phyloP scores from a whole-genome alignment of 148 eudicot genomes.

The Simmondsia chinensis region DNA sequence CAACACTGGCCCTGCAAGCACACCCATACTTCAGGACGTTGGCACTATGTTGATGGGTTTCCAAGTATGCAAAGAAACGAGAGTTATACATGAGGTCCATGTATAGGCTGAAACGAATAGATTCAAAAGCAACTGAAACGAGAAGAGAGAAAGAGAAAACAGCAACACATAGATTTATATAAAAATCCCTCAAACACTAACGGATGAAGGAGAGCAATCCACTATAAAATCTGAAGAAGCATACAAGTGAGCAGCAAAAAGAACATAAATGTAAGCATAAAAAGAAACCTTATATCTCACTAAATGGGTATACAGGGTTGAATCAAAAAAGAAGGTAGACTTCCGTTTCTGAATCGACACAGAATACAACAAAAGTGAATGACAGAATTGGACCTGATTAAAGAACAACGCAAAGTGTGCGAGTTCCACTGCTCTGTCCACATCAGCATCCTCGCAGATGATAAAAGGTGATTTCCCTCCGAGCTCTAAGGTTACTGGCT shows the following conservation, averaged over 20 bases:
- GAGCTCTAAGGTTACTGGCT: constrained; percentile 59
- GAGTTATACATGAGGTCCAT: too few relatives aligned
- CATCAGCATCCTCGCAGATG: constrained; percentile 48
- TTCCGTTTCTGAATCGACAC: neutral
- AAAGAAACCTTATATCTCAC: too few relatives aligned
- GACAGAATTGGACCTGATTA: constrained; percentile 19
- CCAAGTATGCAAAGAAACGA: too few relatives aligned
- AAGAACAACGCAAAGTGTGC: constrained; percentile 57
- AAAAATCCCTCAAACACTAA: too few relatives aligned
- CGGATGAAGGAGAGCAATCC: too few relatives aligned
- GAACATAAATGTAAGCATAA: too few relatives aligned
- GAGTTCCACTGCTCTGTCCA: constrained; percentile 54
- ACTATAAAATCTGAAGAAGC: neutral
- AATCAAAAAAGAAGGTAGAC: too few relatives aligned
- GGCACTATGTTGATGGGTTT: neutral
- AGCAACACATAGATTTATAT: too few relatives aligned
- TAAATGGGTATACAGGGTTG: too few relatives aligned
- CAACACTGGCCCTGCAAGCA: constrained; percentile 89
- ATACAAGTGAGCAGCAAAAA: too few relatives aligned
- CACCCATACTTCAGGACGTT: neutral
- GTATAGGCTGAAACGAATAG: too few relatives aligned
- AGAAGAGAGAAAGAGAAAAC: neutral
- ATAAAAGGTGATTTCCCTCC: constrained; percentile 77
- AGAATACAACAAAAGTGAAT: neutral
- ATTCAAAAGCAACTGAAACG: constrained; percentile 3